Percentiles rank a stretch among this genome's conserved stretches.
Evolutionary conservation across 2,329 filamentous ascomycete genomes (phyloP).

Genomic region (Aureobasidium subglaciale): DNA sequence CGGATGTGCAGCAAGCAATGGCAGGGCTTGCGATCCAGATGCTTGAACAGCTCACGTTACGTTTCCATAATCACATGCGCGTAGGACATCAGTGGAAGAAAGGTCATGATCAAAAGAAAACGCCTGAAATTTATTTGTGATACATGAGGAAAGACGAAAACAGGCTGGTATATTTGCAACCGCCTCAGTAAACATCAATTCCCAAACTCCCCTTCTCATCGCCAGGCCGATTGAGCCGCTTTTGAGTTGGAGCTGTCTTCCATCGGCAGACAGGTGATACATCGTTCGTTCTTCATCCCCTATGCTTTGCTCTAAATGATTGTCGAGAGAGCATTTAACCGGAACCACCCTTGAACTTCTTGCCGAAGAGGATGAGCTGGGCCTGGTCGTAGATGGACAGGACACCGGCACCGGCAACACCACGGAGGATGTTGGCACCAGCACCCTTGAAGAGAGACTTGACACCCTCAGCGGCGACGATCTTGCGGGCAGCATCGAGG

Average conservation of each 20-base stretch:
- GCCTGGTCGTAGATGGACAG: constrained; percentile 99
- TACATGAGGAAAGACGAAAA: constrained; percentile 17
- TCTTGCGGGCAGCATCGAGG: constrained; percentile 90
- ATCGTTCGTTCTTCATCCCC: constrained; percentile 10
- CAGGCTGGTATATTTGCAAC: constrained; percentile 15
- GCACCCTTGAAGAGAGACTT: constrained; percentile 99
- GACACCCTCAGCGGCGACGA: constrained; percentile 94
- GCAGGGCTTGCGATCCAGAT: no score
- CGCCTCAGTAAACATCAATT: constrained; percentile 25
- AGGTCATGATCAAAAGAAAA: constrained; percentile 16
- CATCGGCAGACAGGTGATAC: constrained; percentile 15
- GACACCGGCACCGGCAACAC: constrained; percentile 99
- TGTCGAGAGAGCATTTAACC: constrained; percentile 27
- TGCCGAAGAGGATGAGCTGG: constrained; percentile 98
- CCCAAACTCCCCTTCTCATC: constrained; percentile 11
- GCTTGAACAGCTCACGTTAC: no score
- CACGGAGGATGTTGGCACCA: constrained; percentile 99
- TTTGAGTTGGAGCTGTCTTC: constrained; percentile 12
- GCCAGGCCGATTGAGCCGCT: constrained; percentile 13
- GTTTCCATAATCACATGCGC: background rate
- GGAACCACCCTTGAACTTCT: constrained; percentile 78
- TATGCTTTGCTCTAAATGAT: constrained; percentile 4
- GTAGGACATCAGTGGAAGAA: background rate
- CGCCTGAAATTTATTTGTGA: constrained; percentile 17
- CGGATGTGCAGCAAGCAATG: no score